Percentiles rank a stretch among this genome's conserved stretches.
Conservation (phyloP, 345 rosid species). For the Citrus glauca region DNA sequence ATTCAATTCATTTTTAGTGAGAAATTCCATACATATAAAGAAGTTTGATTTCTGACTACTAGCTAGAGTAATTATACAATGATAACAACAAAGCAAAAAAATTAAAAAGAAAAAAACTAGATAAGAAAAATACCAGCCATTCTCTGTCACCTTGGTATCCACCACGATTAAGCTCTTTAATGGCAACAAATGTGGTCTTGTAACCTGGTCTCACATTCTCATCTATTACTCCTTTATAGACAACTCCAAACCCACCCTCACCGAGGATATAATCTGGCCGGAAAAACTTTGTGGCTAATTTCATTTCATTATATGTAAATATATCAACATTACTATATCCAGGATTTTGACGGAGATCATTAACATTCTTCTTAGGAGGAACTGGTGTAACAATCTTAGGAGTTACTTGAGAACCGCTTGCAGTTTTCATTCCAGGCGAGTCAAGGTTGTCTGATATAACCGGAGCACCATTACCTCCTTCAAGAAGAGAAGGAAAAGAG, state of each 20-base stretch:
- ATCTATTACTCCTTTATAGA: constrained; percentile 82
- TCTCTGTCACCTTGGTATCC: constrained; percentile 98
- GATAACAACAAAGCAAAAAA: background rate
- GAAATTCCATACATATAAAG: background rate
- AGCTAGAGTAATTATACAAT: background rate
- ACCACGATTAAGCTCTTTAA: constrained; percentile 87
- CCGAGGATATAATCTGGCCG: constrained; percentile 86
- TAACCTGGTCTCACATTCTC: constrained; percentile 59
- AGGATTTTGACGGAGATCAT: constrained; percentile 67
- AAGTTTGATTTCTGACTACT: background rate
- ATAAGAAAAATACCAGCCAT: constrained; percentile 73
- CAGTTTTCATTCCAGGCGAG: constrained; percentile 17
- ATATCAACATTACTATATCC: constrained; percentile 71
- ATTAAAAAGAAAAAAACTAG: background rate
- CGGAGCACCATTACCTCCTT: constrained; percentile 20
- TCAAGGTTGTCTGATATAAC: constrained; percentile 10
- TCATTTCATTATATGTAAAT: constrained; percentile 81
- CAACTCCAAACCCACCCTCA: constrained; percentile 95
- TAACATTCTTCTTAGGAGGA: constrained; percentile 53
- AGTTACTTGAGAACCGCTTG: constrained; percentile 9
- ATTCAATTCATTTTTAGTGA: background rate
- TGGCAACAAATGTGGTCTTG: constrained; percentile 61
- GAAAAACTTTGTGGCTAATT: constrained; percentile 77
- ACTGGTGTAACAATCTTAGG: constrained; percentile 50
- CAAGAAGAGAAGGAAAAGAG: background rate